These are phyloP conservation scores for Aspergillus intermedius DNA, from an alignment of 2,329 filamentous ascomycete species.

Conservation along the genomic window DNA sequence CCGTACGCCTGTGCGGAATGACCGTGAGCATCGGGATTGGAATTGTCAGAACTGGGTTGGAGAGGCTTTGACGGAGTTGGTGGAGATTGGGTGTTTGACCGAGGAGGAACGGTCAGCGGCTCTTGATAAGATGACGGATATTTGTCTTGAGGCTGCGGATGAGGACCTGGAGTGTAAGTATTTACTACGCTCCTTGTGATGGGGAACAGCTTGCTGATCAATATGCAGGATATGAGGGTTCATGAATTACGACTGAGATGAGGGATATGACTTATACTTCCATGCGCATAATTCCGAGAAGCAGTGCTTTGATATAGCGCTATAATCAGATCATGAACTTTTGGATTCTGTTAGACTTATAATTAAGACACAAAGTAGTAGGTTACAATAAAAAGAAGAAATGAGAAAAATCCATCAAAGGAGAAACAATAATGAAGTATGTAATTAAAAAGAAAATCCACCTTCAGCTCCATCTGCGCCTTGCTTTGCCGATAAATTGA, in stretches of 20 bases:
- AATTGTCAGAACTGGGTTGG: slow-evolving; percentile 6
- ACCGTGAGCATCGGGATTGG: slow-evolving; percentile 2
- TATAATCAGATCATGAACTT: too few species aligned
- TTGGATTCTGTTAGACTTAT: too few species aligned
- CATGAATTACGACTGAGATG: too few species aligned
- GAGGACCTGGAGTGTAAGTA: slow-evolving; percentile 2
- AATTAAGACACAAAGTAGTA: too few species aligned
- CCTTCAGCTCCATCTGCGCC: slow-evolving; percentile 24
- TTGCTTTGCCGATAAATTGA: slow-evolving; percentile 20
- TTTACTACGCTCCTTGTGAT: too few species aligned
- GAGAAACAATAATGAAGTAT: neutral
- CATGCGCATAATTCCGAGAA: too few species aligned
- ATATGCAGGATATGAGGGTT: too few species aligned
- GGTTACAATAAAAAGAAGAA: neutral
- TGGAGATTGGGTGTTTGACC: slow-evolving; percentile 3
- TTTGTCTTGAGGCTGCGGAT: neutral
- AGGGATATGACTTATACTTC: too few species aligned
- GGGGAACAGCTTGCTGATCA: too few species aligned
- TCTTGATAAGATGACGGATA: slow-evolving; percentile 3
- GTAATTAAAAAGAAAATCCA: neutral
- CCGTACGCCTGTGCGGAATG: slow-evolving; percentile 2
- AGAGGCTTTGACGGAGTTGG: slow-evolving; percentile 3
- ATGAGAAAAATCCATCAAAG: neutral
- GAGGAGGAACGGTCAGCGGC: slow-evolving; percentile 1
- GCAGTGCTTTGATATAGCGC: too few species aligned